phyloP scores from a whole-genome alignment of 768 basidiomycete species.

The Podaxis sp. region DNA sequence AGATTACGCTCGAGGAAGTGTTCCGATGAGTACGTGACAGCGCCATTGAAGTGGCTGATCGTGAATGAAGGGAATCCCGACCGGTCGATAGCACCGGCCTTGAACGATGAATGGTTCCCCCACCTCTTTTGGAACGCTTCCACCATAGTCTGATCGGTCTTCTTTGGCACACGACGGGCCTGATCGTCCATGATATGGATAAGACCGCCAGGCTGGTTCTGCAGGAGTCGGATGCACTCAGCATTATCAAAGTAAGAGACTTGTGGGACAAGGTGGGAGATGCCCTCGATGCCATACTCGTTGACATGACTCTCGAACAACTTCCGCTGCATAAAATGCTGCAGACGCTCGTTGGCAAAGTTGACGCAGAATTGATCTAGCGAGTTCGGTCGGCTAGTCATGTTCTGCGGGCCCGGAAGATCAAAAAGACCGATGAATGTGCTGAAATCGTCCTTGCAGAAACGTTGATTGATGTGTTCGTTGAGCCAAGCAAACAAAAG shows the following conservation, averaged over 20 bases:
- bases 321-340: slow-evolving; percentile 75
- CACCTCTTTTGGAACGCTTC: slow-evolving; percentile 93
- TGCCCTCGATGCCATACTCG: slow-evolving; percentile 84
- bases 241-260: slow-evolving; percentile 88
- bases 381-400: slow-evolving; percentile 84
- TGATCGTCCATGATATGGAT: slow-evolving; percentile 99
- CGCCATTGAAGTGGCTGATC: slow-evolving; percentile 87
- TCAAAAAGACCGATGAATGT: slow-evolving; percentile 95
- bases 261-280: slow-evolving; percentile 65
- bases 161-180: slow-evolving; percentile 80
- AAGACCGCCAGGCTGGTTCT: slow-evolving; percentile 85
- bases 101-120: slow-evolving; percentile 93
- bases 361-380: slow-evolving; percentile 97
- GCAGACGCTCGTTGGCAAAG: slow-evolving; percentile 91
- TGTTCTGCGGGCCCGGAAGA: slow-evolving; percentile 90
- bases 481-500: slow-evolving; percentile 96
- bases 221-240: slow-evolving; percentile 84
- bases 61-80: slow-evolving; percentile 86
- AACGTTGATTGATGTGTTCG: slow-evolving; percentile 92
- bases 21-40: slow-evolving; percentile 90
- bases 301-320: slow-evolving; percentile 80
- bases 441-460: slow-evolving; percentile 90
- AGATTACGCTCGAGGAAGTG: slow-evolving; percentile 87
- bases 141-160: slow-evolving; percentile 92
- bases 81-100: slow-evolving; percentile 71